phyloP scores from a whole-genome alignment of 2,329 filamentous ascomycete species.

The Thelonectria blattea region DNA sequence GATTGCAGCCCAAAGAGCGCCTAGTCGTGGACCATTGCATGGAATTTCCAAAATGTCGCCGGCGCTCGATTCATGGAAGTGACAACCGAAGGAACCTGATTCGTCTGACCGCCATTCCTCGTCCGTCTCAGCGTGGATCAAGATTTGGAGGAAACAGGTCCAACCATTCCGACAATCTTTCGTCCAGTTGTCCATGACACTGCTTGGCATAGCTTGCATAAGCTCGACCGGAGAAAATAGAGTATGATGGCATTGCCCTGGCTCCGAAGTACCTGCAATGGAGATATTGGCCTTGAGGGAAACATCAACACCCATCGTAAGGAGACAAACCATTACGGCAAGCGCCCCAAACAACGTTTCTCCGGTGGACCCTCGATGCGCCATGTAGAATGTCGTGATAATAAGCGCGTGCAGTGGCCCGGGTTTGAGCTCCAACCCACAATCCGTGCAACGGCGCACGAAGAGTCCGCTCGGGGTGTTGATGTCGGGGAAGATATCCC shows the following conservation, averaged over 20 bases:
- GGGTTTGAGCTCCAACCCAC: neutral
- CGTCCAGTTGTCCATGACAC: conserved; percentile 9
- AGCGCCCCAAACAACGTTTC: conserved; percentile 27
- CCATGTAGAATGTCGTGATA: conserved; percentile 19
- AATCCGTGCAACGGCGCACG: neutral
- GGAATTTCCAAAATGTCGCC: neutral
- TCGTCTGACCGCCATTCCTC: neutral
- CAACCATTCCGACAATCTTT: conserved; percentile 7
- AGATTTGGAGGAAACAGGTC: neutral
- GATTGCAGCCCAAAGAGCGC: conserved; percentile 20
- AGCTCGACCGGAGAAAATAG: conserved; percentile 4
- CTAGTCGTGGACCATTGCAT: neutral
- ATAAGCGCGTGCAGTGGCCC: conserved; percentile 8
- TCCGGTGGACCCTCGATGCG: neutral
- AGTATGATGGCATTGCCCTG: conserved; percentile 3
- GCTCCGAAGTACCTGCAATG: neutral
- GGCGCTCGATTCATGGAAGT: too few species aligned
- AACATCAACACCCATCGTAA: neutral
- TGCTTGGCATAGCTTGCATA: neutral
- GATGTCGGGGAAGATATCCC: neutral
- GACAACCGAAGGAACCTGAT: too few species aligned
- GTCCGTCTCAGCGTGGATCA: neutral
- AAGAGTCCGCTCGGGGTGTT: conserved; percentile 4
- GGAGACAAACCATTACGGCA: conserved; percentile 12
- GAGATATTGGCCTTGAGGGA: conserved; percentile 8